Evolutionary conservation across 2,329 filamentous ascomycete species (phyloP), one percentile per base, ranked within the genome.

Genomic region (Nemania bipapillata): DNA sequence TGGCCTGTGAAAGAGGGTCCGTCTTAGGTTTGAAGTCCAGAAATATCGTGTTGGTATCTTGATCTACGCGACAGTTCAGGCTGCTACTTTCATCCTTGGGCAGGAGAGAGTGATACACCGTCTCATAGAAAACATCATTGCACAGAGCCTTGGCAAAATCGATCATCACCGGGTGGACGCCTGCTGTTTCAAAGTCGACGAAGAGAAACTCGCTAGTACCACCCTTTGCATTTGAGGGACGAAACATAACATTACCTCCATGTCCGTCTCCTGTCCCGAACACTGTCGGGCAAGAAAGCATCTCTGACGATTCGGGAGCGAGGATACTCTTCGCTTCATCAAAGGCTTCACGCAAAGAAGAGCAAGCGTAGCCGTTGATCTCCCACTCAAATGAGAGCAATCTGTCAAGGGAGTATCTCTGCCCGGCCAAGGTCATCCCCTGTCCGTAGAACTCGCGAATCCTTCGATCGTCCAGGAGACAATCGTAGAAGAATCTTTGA

Each of bases 141-240:
- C 64, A 72, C 5, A 72, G 26, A 1, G 60, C 65, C 26, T 65
- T 64, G 0, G 70, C 63, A 22, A 72, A 28, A n/a, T 73, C 65
- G 0, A 73, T 28, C 61, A 72, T 70, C 1, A 73, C n/a, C 0
- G 70, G 70, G 11, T 69, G 61, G 2, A 64, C 64, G 0, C 55
- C 68, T 2, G 53, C 57, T 1, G 61, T 53, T n/a, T 69, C 65
- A 32, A 56, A 59, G 26, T 69, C 61, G 11, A 68, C 58, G 50
- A 67, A 66, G 1, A 70, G 28, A 7, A 67, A 37, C 1, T 61
- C 54, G 17, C 24, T 57, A 3, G 49, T 40, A 20, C 50, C 26
- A 4, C 61, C 57, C n/a, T 62, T 56, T 2, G 12, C 22, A 7
- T 24, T 30, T 4, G 28, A 42, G 0, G 52, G 28, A 1, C 11